Conservation (phyloP, 805 yeast genomes). For the Yarrowia sp. region DNA sequence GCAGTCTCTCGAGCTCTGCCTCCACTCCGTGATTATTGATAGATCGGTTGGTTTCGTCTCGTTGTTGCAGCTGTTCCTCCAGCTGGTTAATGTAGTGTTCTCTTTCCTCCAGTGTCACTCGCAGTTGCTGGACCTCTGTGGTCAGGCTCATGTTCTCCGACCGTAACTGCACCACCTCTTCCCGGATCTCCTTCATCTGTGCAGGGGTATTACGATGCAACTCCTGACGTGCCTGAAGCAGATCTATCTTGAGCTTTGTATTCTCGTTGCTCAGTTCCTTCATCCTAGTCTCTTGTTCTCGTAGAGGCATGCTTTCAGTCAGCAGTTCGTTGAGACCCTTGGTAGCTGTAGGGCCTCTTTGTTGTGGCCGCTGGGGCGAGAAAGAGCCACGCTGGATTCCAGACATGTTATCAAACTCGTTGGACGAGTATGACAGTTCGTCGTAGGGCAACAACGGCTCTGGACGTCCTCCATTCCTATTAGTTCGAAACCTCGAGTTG, state of each 20-base stretch:
- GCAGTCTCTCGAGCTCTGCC: conserved; percentile 9
- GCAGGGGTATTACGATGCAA: conserved; percentile 11
- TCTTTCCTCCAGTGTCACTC: neutral
- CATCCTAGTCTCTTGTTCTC: conserved; percentile 13
- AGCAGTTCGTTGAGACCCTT: conserved; percentile 14
- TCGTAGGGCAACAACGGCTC: conserved; percentile 8
- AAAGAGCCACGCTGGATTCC: neutral
- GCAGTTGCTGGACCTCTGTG: conserved; percentile 1
- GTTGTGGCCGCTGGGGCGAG: neutral
- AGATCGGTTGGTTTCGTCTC: conserved; percentile 4
- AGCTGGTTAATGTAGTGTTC: neutral
- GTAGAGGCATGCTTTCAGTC: conserved; percentile 8
- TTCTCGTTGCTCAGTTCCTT: conserved; percentile 23
- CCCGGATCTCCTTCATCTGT: conserved; percentile 10
- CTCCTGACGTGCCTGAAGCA: conserved; percentile 8
- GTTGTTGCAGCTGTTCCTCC: neutral
- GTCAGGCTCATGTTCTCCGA: conserved; percentile 5
- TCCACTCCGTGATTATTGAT: neutral
- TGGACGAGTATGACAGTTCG: conserved; percentile 8
- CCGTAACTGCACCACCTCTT: conserved; percentile 7
- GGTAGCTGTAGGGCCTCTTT: neutral
- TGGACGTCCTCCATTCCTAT: neutral
- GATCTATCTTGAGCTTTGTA: conserved; percentile 20
- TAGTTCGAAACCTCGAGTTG: neutral
- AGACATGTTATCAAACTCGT: conserved; percentile 18